phyloP scores from a whole-genome alignment of 768 basidiomycete genomes.

The Leucocoprinus sp. region DNA sequence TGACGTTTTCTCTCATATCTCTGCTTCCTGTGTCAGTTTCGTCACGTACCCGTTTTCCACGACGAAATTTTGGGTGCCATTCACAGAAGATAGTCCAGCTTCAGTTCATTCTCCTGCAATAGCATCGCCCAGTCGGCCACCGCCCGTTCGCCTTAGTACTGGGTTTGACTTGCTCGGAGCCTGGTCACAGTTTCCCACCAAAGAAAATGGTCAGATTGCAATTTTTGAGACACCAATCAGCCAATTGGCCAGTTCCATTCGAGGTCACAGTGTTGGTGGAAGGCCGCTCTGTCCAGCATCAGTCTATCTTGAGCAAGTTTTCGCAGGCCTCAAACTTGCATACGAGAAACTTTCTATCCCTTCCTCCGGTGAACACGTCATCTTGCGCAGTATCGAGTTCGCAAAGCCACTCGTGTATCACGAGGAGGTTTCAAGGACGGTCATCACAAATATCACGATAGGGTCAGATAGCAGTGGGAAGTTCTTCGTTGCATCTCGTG shows the following conservation, averaged over 20 bases:
- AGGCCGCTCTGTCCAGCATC: conserved; percentile 58
- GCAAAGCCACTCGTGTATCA: conserved; percentile 43
- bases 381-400: conserved; percentile 39
- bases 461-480: conserved; percentile 25
- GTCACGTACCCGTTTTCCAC: conserved; percentile 47
- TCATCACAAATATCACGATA: conserved; percentile 23
- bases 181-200: conserved; percentile 28
- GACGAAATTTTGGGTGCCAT: conserved; percentile 52
- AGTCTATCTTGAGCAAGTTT: conserved; percentile 50
- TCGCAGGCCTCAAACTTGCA: conserved; percentile 35
- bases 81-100: conserved; percentile 20
- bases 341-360: conserved; percentile 21
- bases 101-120: background rate
- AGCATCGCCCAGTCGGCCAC: background rate
- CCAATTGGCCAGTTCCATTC: conserved; percentile 35
- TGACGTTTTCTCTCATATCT: conserved; percentile 39
- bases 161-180: background rate
- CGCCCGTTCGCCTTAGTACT: conserved; percentile 1
- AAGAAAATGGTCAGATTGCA: conserved; percentile 27
- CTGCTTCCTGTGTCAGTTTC: conserved; percentile 20
- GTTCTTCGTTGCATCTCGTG: conserved; percentile 41
- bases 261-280: conserved; percentile 51
- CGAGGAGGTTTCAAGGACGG: background rate
- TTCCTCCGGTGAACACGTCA: conserved; percentile 24
- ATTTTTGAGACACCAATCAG: conserved; percentile 48